phyloP scores from a whole-genome alignment of 1,284 basidiomycete species.

The Cutaneotrichosporon daszewskae region DNA sequence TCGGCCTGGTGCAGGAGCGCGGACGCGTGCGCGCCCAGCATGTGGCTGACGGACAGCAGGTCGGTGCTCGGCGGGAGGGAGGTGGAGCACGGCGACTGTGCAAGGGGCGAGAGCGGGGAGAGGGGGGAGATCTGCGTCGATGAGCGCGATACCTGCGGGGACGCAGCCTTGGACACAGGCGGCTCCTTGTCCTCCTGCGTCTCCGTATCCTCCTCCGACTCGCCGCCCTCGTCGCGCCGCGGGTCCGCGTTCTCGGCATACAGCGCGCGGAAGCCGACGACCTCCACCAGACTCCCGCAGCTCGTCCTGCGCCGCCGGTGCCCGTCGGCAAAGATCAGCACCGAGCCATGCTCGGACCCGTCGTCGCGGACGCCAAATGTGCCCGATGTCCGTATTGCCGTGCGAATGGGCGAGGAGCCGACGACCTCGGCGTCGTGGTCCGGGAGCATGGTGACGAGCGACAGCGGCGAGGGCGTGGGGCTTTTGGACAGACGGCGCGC shows the following conservation, averaged over 20 bases:
- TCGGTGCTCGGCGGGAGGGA: constrained; percentile 8
- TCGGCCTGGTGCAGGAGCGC: constrained; percentile 25
- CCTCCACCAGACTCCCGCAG: constrained; percentile 8
- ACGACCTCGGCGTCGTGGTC: background rate
- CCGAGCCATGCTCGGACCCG: constrained; percentile 16
- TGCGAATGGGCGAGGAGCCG: background rate
- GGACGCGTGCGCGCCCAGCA: constrained; percentile 31
- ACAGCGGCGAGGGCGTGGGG: background rate
- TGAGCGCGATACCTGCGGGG: background rate
- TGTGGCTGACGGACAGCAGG: constrained; percentile 27
- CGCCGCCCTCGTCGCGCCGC: too few relatives aligned
- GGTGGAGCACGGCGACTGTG: constrained; percentile 9
- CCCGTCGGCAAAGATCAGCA: background rate
- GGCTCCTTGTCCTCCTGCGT: background rate
- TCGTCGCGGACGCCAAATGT: constrained; percentile 34
- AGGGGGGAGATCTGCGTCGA: background rate
- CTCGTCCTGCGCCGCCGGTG: constrained; percentile 3
- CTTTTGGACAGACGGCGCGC: constrained; percentile 5
- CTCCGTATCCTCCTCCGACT: too few relatives aligned
- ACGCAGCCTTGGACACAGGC: background rate
- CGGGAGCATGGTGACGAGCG: background rate
- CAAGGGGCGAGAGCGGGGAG: constrained; percentile 8
- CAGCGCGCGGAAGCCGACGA: constrained; percentile 7
- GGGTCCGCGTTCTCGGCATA: constrained; percentile 23
- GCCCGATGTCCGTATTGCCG: constrained; percentile 24